phyloP scores from a whole-genome alignment of 192 early-diverging fungal genomes.

The Coemansia sp. region DNA sequence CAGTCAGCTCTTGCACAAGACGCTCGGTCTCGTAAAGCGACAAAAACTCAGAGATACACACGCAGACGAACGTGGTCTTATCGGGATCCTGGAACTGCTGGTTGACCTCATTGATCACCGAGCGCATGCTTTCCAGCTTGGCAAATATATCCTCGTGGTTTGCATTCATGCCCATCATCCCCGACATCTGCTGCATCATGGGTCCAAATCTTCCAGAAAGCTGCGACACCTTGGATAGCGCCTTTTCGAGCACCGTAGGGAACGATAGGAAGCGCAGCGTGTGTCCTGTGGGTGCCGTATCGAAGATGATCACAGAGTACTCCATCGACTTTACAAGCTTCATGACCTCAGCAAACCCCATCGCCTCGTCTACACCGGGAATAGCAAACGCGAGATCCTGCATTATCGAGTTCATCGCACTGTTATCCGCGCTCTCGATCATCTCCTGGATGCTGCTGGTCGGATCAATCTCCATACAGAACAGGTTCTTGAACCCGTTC shows the following conservation, averaged over 20 bases:
- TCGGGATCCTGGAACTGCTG: conserved; percentile 99
- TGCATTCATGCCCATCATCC: conserved; percentile 81
- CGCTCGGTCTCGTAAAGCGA: conserved; percentile 99
- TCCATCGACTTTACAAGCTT: conserved; percentile 99
- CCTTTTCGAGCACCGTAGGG: conserved; percentile 96
- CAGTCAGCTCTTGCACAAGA: conserved; percentile 98
- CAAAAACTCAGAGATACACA: conserved; percentile 99
- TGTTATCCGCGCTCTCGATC: conserved; percentile 80
- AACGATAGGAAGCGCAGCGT: conserved; percentile 98
- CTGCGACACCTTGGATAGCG: conserved; percentile 91
- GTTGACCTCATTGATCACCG: conserved; percentile 97
- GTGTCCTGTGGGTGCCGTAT: conserved; percentile 99
- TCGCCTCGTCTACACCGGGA: conserved; percentile 99
- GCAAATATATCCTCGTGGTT: conserved; percentile 93
- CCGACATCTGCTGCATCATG: conserved; percentile 85
- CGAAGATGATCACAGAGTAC: conserved; percentile 97
- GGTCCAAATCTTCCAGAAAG: conserved; percentile 92
- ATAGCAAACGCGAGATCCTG: conserved; percentile 99
- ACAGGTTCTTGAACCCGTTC: conserved; percentile 93
- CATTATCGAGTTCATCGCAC: conserved; percentile 82
- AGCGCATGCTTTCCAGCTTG: conserved; percentile 95
- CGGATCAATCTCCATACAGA: conserved; percentile 99
- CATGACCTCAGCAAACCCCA: conserved; percentile 99
- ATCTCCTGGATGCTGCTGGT: conserved; percentile 97
- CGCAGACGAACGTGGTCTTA: conserved; percentile 98